phyloP scores from a whole-genome alignment of 2,329 filamentous ascomycete species.

The Rhynchosporium graminicola region DNA sequence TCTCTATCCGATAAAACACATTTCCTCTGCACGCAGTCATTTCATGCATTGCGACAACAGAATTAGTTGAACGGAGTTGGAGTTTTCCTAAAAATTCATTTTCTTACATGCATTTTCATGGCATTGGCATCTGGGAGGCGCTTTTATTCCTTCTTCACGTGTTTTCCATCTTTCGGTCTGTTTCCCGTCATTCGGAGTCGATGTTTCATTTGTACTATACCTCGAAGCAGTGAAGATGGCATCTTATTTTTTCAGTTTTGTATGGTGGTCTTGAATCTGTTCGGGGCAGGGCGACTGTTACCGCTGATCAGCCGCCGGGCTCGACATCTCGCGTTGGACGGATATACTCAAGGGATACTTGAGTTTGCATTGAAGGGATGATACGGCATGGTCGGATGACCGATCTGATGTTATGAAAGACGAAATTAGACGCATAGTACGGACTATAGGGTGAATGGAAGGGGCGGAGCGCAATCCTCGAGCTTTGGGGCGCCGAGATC shows the following conservation, averaged over 20 bases:
- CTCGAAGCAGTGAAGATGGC: background rate
- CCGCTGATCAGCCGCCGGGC: background rate
- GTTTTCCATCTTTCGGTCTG: background rate
- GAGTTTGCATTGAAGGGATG: background rate
- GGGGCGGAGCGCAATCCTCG: background rate
- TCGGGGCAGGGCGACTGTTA: background rate
- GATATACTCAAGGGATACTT: slow-evolving; percentile 8
- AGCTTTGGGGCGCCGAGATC: background rate
- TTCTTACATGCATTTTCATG: slow-evolving; percentile 7
- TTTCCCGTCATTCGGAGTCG: background rate
- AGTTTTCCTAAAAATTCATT: slow-evolving; percentile 22
- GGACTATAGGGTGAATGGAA: background rate
- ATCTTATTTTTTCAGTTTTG: background rate
- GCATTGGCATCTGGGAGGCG: slow-evolving; percentile 17
- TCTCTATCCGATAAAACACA: background rate
- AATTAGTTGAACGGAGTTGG: slow-evolving; percentile 32
- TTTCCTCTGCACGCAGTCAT: slow-evolving; percentile 9
- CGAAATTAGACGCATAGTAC: background rate
- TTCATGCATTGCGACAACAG: slow-evolving; percentile 20
- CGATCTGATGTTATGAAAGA: slow-evolving; percentile 17
- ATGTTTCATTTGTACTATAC: slow-evolving; percentile 10
- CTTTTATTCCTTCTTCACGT: background rate
- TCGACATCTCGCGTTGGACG: background rate
- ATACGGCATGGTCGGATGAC: background rate
- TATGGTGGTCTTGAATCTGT: background rate